Evolutionary conservation across 2,329 filamentous ascomycete genomes (phyloP).

Genomic region (Knufia fluminis): DNA sequence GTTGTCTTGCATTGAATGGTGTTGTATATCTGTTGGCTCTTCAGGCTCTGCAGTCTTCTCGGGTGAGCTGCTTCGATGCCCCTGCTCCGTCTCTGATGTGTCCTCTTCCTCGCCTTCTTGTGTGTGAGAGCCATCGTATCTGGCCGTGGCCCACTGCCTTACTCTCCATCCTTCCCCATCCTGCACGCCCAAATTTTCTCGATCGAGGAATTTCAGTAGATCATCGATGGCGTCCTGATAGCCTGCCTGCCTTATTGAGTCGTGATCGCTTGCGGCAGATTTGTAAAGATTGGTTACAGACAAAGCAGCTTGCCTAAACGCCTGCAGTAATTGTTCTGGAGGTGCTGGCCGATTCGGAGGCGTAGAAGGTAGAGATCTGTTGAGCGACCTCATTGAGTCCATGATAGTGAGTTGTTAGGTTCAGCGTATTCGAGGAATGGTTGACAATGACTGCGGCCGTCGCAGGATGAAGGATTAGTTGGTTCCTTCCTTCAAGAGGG

Average conservation of each 20-base stretch:
- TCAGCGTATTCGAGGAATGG: neutral
- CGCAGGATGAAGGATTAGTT: neutral
- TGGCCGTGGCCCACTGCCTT: constrained; percentile 49
- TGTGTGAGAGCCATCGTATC: constrained; percentile 33
- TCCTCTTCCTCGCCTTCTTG: constrained; percentile 37
- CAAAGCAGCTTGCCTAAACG: constrained; percentile 84
- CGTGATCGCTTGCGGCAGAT: constrained; percentile 68
- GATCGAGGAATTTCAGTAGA: constrained; percentile 74
- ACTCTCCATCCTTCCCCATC: constrained; percentile 68
- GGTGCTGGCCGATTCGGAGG: constrained; percentile 33
- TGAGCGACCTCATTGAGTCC: constrained; percentile 57
- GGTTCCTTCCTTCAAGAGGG: neutral
- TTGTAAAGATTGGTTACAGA: constrained; percentile 97
- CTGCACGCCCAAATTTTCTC: constrained; percentile 64
- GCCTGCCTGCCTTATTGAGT: constrained; percentile 66
- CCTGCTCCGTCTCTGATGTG: constrained; percentile 27
- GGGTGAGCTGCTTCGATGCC: constrained; percentile 18
- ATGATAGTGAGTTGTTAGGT: constrained; percentile 29
- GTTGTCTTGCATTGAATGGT: constrained; percentile 27
- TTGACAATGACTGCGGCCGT: neutral
- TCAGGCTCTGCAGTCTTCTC: constrained; percentile 27
- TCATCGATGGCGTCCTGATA: constrained; percentile 94
- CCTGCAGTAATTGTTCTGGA: constrained; percentile 59
- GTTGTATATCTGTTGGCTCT: constrained; percentile 23
- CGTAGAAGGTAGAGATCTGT: constrained; percentile 50